phyloP scores from a whole-genome alignment of 192 early-diverging fungal genomes.

The Jimgerdemannia flammicorona region DNA sequence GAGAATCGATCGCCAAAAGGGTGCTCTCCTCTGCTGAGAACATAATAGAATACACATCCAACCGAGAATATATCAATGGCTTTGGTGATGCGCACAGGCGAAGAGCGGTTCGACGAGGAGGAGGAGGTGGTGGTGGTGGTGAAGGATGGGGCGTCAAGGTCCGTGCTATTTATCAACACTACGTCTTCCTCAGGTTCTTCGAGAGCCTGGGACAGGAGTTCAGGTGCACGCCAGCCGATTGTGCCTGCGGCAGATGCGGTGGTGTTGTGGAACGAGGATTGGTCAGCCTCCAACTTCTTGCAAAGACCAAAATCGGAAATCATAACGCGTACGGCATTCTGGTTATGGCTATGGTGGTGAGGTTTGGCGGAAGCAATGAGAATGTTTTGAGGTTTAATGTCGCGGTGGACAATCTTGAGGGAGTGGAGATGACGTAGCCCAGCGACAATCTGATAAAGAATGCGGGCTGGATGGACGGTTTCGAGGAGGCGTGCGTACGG shows the following conservation, averaged over 20 bases:
- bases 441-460: conserved; percentile 79
- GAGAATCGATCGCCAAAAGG: conserved; percentile 93
- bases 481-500: conserved; percentile 41
- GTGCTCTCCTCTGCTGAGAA: conserved; percentile 84
- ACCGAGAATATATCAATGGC: conserved; percentile 95
- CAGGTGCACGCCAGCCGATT: conserved; percentile 95
- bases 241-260: conserved; percentile 79
- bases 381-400: conserved; percentile 98
- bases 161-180: background rate
- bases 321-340: conserved; percentile 53
- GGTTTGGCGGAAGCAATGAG: conserved; percentile 66
- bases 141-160: conserved; percentile 2
- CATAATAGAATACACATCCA: conserved; percentile 95
- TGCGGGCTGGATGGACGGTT: conserved; percentile 56
- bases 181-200: background rate
- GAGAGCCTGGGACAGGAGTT: conserved; percentile 51
- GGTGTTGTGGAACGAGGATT: conserved; percentile 94
- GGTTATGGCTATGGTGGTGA: conserved; percentile 16
- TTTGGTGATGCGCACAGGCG: conserved; percentile 62
- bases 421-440: conserved; percentile 89
- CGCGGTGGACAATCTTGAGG: conserved; percentile 95
- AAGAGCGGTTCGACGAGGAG: conserved; percentile 13
- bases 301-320: conserved; percentile 98
- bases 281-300: conserved; percentile 90
- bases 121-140: conserved; percentile 1